Base-by-base conservation (phyloP, 805 yeast species). In the Clavispora fructus region DNA sequence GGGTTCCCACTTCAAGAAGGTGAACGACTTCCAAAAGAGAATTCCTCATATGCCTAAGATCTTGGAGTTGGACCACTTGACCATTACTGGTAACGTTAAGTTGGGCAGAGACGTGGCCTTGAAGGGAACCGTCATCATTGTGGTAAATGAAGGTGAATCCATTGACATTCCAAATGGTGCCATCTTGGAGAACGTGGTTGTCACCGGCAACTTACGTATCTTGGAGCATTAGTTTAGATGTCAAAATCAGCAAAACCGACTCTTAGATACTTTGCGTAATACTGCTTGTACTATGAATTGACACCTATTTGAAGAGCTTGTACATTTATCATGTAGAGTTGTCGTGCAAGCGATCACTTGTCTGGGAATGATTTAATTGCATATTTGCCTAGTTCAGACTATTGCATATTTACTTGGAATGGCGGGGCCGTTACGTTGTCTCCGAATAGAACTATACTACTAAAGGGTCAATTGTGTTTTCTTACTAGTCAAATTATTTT, bases 81-180 rank as follows among this genome's bases (percentile, higher is more conserved):
- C 98, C 42, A 91, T 94, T 55, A 94, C 98, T 45, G 99, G 99
- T 70, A 92, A 94, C 63, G 99, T 94, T 39, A 80, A 71, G 60
- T 77, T 94, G 56, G 99, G 99, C 62, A 87, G 86, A 67, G 82
- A 81, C 59, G 95, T 94, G 54, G 84, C 87, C 42, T 80, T 94
- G 63, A 94, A 87, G 77, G 99, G 99, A 54, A 94, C 98, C 10
- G 99, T 94, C 51, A 94, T 94, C 62, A 88, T 94, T 57, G 98
- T 94, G 44, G 92, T 97, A 69, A 90, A 91, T 49, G 98, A 94
- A 62, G 97, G 97, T 51, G 94, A 90, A 65, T 87, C 82, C 73
- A 94, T 94, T 60, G 97, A 94, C 64, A 89, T 94, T 75, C 99
- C 99, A 58, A 91, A 94, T 63, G 99, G 99, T 35, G 81, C 96